These are phyloP conservation scores for Apiospora sp. DNA, from an alignment of 2,329 filamentous ascomycete genomes.

Conservation along the genomic window DNA sequence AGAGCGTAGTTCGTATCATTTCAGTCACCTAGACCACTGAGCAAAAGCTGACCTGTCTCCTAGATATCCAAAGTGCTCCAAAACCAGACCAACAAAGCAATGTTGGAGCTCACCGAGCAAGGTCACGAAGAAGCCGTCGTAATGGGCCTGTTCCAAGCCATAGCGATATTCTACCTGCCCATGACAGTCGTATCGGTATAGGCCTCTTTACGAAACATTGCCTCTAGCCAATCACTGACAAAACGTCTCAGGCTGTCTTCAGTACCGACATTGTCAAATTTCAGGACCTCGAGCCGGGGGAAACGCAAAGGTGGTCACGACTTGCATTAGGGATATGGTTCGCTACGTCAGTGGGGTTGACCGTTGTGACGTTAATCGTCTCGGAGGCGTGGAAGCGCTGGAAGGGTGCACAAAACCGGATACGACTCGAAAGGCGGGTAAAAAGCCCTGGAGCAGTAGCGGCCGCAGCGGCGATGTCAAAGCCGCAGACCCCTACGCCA, in stretches of 20 bases:
- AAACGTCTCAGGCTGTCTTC: no score
- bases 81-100: not conserved
- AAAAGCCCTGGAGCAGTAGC: not conserved
- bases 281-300: not conserved
- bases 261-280: not conserved
- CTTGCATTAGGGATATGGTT: not conserved
- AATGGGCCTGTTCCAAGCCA: not conserved
- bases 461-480: no score
- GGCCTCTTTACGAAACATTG: not conserved
- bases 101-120: not conserved
- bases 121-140: not conserved
- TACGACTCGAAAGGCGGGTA: not conserved
- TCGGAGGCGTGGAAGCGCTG: not conserved
- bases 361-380: not conserved
- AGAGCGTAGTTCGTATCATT: no score
- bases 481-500: no score
- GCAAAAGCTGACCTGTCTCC: no score
- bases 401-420: not conserved
- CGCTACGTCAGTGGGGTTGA: not conserved
- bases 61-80: not conserved
- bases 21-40: no score
- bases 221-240: not conserved
- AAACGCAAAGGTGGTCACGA: not conserved
- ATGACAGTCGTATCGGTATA: not conserved
- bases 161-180: not conserved